Evolutionary conservation across 176 grass and related monocot genomes (phyloP), one percentile per base, ranked within the genome.

Genomic region (Oryza australiensis): DNA sequence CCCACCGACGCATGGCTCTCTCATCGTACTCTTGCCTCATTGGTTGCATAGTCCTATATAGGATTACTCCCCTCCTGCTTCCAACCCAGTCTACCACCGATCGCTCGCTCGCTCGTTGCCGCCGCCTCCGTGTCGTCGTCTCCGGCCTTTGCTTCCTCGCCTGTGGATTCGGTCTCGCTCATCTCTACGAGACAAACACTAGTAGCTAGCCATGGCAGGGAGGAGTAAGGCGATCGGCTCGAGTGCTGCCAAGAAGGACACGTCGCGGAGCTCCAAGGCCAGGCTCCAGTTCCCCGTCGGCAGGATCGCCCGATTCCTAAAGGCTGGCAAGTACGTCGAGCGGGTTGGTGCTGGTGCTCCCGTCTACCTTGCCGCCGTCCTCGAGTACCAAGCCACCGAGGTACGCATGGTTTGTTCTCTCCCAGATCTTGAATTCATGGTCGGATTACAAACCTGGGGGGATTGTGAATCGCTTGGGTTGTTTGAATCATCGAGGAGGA

Each of bases 251-350:
- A 99, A 95, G 93, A 95, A 95, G 88, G 91, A 90, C 28, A 81
- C 68, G 24, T 95, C 96, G 1, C 77, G 96, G 80, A 99, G 96
- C 64, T 93, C 92, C 90, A 98, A 98, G 92, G 93, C 93, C 14
- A 93, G 96, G 24, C 90, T 98, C 33, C 93, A 99, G 88, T 99
- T 99, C 77, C 96, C 96, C 1, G 96, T 99, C 1, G 96, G 96
- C 2, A 85, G 96, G 83, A 99, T 99, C 32, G 96, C 96, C 0
- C 59, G 96, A 37, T 99, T 95, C 89, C 69, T 99, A 27, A 99
- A 99, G 93, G 88, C 93, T 59, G 96, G 93, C 41, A 99, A 99
- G 85, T 99, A 99, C 70, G 96, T 91, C 23, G 93, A 98, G 90
- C 71, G 96, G 18, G 96, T 98, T 10, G 96, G 96, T 12, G 96